Percentiles rank a stretch among this genome's conserved stretches.
phyloP scores from a whole-genome alignment of 2,329 filamentous ascomycete species.

The Aureobasidium sp. region DNA sequence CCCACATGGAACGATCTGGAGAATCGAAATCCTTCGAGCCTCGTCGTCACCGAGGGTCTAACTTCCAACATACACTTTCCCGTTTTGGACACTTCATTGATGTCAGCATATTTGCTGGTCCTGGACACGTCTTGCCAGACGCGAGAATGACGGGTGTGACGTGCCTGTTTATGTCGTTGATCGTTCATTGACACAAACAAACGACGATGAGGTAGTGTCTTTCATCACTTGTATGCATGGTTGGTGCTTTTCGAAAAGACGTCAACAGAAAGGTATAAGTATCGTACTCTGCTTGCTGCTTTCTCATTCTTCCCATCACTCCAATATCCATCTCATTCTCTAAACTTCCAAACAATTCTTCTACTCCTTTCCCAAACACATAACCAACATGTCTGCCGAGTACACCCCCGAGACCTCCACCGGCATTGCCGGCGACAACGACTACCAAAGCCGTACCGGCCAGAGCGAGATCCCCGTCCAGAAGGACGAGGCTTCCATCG shows the following conservation, averaged over 20 bases:
- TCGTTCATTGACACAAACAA: neutral
- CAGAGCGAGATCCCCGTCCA: slow-evolving; percentile 41
- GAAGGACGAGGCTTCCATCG: slow-evolving; percentile 39
- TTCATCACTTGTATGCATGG: neutral
- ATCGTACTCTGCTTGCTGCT: neutral
- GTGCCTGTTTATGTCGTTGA: neutral
- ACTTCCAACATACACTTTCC: neutral
- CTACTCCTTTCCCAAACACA: neutral
- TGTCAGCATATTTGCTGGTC: slow-evolving; percentile 3
- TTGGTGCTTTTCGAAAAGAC: neutral
- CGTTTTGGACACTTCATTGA: slow-evolving; percentile 13
- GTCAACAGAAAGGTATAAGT: neutral
- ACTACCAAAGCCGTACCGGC: slow-evolving; percentile 41
- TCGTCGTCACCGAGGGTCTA: neutral
- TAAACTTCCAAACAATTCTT: neutral
- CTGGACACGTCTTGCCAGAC: neutral
- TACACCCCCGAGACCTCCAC: slow-evolving; percentile 22
- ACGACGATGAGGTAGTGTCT: slow-evolving; percentile 11
- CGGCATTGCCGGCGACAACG: slow-evolving; percentile 35
- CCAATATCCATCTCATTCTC: neutral
- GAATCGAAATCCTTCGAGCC: neutral
- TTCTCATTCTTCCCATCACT: neutral
- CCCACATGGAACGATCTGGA: neutral
- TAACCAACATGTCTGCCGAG: slow-evolving; percentile 19
- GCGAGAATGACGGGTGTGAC: slow-evolving; percentile 13